A percentile compares a stretch with the other conserved stretches of the same genome.
Conservation (phyloP, 495 filamentous ascomycete genomes). For the Hypoxylon cercidicola region DNA sequence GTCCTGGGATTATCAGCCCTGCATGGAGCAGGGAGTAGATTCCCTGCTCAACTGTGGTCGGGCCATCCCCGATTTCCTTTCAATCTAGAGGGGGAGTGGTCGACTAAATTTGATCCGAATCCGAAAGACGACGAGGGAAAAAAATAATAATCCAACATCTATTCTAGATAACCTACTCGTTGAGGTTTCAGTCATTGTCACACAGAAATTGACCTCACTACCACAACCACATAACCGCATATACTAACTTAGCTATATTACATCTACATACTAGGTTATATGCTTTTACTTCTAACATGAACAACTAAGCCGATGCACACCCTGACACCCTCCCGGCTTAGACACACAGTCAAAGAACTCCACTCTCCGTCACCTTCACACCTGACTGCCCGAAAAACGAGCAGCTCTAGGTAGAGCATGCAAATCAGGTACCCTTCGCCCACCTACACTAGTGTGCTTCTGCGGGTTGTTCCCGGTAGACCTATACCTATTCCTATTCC, state of each 20-base stretch:
- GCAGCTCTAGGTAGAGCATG: slow-evolving; percentile 21
- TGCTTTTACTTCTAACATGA: neutral
- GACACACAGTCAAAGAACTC: slow-evolving; percentile 30
- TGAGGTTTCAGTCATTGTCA: no score
- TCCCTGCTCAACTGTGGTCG: slow-evolving; percentile 5
- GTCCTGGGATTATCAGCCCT: slow-evolving; percentile 34
- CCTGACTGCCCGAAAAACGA: slow-evolving; percentile 48
- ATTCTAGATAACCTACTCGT: neutral
- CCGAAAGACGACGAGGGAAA: slow-evolving; percentile 17
- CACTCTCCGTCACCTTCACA: slow-evolving; percentile 35
- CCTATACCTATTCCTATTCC: slow-evolving; percentile 17
- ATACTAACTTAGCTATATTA: slow-evolving; percentile 2
- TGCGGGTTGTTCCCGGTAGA: slow-evolving; percentile 33
- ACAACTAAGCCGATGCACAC: slow-evolving; percentile 16
- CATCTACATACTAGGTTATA: neutral
- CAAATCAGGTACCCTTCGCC: slow-evolving; percentile 32
- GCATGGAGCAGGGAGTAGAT: slow-evolving; percentile 18
- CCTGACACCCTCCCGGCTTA: slow-evolving; percentile 26
- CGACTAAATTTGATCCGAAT: slow-evolving; percentile 28
- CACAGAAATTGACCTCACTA: no score
- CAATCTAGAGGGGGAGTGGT: slow-evolving; percentile 16
- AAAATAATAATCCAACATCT: slow-evolving; percentile 14
- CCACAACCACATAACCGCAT: slow-evolving; percentile 14
- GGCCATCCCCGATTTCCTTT: slow-evolving; percentile 25
- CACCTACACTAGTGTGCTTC: slow-evolving; percentile 37